Conservation (phyloP, 2,329 filamentous ascomycete genomes). For the Elsinoe australis region DNA sequence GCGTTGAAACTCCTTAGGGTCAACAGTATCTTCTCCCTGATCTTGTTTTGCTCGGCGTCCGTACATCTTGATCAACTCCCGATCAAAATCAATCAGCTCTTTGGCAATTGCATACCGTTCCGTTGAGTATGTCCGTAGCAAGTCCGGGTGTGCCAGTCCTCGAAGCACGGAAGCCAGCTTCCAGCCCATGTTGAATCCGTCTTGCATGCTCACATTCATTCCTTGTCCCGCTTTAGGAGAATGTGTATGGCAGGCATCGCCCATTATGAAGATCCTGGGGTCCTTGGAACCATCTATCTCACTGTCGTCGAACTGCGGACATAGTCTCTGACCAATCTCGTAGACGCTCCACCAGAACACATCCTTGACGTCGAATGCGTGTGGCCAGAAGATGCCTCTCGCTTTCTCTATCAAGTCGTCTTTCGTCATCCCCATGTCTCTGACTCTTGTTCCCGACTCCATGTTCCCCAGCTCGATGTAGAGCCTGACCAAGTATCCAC, state of each 20-base stretch:
- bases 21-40: conserved; percentile 24
- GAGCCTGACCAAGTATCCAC: conserved; percentile 28
- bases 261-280: conserved; percentile 19
- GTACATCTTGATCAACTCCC: conserved; percentile 21
- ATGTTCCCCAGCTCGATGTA: conserved; percentile 32
- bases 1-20: conserved; percentile 25
- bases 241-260: conserved; percentile 21
- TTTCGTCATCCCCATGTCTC: conserved; percentile 16
- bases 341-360: conserved; percentile 42
- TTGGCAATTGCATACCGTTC: conserved; percentile 22
- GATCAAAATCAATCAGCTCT: conserved; percentile 23
- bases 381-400: conserved; percentile 28
- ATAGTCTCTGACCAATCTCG: conserved; percentile 35
- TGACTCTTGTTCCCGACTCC: conserved; percentile 14
- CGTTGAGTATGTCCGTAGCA: conserved; percentile 22
- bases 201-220: conserved; percentile 20
- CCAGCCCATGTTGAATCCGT: conserved; percentile 23
- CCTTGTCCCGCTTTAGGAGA: conserved; percentile 19
- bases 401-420: conserved; percentile 18
- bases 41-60: conserved; percentile 16
- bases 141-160: conserved; percentile 15
- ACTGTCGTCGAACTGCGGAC: conserved; percentile 39
- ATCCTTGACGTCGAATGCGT: conserved; percentile 38
- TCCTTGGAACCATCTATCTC: conserved; percentile 56
- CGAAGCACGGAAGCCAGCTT: conserved; percentile 22